Conservation (phyloP, 768 basidiomycete genomes). For the Rhodotorula kratochvilovae region DNA sequence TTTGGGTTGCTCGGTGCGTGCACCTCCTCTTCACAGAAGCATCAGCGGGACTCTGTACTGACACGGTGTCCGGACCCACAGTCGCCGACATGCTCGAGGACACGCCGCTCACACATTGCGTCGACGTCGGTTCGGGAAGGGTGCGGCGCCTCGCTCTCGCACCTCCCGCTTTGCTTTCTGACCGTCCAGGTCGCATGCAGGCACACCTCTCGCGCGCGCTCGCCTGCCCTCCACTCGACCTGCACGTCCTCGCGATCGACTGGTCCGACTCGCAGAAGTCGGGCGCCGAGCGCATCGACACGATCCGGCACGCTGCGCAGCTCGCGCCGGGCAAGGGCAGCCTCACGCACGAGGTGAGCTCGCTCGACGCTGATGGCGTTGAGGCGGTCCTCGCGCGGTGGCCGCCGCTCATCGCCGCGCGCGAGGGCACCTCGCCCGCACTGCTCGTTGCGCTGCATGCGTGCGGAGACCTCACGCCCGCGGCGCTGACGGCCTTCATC, state of each 20-base stretch:
- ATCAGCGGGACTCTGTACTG: background rate
- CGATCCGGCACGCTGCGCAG: background rate
- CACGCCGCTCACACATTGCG: constrained; percentile 6
- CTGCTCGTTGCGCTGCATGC: constrained; percentile 34
- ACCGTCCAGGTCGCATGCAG: background rate
- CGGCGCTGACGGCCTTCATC: constrained; percentile 23
- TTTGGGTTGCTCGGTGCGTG: constrained; percentile 1
- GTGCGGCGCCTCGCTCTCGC: constrained; percentile 2
- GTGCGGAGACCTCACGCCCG: constrained; percentile 33
- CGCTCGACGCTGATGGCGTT: constrained; percentile 24
- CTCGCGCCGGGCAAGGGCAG: constrained; percentile 7
- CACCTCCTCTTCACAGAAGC: too few species aligned
- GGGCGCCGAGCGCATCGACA: constrained; percentile 30
- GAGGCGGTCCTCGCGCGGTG: background rate
- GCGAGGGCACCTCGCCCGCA: background rate
- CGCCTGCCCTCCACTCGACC: constrained; percentile 18
- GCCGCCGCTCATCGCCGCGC: constrained; percentile 6
- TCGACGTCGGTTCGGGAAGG: constrained; percentile 30
- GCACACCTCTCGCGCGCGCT: constrained; percentile 35
- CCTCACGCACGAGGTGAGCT: constrained; percentile 26
- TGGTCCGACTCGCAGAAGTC: constrained; percentile 25
- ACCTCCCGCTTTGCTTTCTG: too few species aligned
- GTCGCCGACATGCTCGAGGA: constrained; percentile 3
- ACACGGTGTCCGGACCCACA: background rate
- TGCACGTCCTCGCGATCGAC: constrained; percentile 38